Evolutionary conservation across 371 early-diverging fungal genomes (phyloP).

Genomic region (Funneliformis caledonium): DNA sequence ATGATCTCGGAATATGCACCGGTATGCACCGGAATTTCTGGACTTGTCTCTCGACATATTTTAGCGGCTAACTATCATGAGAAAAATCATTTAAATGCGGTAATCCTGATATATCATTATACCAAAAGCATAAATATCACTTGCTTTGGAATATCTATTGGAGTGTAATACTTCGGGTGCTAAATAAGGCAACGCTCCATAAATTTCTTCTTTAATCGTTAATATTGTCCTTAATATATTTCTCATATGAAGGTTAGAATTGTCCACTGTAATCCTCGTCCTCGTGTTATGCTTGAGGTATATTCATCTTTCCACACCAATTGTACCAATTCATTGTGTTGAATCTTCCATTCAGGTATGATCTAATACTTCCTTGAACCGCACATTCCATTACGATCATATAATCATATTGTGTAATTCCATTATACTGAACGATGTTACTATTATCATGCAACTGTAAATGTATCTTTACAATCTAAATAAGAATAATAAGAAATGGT

Average conservation of each 20-base stretch:
- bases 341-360: background rate
- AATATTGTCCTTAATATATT: constrained; percentile 14
- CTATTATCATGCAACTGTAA: background rate
- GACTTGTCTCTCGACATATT: background rate
- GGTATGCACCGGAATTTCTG: constrained; percentile 1
- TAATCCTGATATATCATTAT: constrained; percentile 7
- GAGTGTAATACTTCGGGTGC: constrained; percentile 21
- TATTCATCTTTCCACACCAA: background rate
- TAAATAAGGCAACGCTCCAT: constrained; percentile 21
- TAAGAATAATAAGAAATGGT: background rate
- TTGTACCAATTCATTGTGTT: constrained; percentile 7
- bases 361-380: background rate
- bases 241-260: constrained; percentile 10
- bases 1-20: background rate
- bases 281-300: background rate
- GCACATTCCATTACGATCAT: constrained; percentile 34
- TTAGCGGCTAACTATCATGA: background rate
- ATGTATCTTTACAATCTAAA: constrained; percentile 19
- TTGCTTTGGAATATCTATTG: background rate
- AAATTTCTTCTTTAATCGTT: background rate
- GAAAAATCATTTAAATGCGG: background rate
- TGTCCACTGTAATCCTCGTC: background rate
- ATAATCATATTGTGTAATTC: constrained; percentile 20
- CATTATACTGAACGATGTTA: constrained; percentile 7
- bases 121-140: constrained; percentile 25